Evolutionary conservation across 169 alveolate genomes (phyloP).

Genomic region (Nephromyces sp.): DNA sequence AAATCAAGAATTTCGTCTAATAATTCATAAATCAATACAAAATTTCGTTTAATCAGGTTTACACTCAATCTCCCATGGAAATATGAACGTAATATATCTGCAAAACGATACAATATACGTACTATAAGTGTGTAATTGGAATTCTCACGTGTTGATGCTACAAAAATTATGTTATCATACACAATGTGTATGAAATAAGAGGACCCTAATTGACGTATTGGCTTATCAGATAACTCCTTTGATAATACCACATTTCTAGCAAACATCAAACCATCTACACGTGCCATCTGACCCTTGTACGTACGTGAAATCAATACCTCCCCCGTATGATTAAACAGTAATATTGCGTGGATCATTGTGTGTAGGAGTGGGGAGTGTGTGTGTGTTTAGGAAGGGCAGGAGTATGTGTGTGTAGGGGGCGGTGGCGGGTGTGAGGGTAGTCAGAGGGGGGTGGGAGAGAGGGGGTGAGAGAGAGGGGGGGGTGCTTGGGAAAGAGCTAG

Average conservation of each 20-base stretch:
- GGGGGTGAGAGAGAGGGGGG: too few species aligned
- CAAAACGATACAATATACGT: background rate
- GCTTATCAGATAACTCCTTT: background rate
- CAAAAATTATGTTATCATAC: background rate
- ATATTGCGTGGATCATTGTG: background rate
- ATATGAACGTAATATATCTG: constrained; percentile 24
- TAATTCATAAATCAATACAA: constrained; percentile 89
- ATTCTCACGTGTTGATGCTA: background rate
- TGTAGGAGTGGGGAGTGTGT: background rate
- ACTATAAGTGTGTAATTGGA: background rate
- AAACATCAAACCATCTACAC: background rate
- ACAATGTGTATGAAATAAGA: background rate
- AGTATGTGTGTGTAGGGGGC: too few species aligned
- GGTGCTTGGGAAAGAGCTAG: too few species aligned
- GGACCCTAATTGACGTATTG: background rate
- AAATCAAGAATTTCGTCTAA: constrained; percentile 88
- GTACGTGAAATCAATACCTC: background rate
- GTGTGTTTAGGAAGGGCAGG: too few species aligned
- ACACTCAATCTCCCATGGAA: constrained; percentile 94
- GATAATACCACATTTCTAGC: background rate
- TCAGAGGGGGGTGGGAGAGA: too few species aligned
- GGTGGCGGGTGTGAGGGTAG: too few species aligned
- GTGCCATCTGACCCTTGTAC: background rate
- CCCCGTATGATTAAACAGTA: background rate
- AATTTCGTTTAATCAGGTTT: constrained; percentile 88